Conservation (phyloP, 1,284 basidiomycete species). For the Moesziomyces aphidis region DNA sequence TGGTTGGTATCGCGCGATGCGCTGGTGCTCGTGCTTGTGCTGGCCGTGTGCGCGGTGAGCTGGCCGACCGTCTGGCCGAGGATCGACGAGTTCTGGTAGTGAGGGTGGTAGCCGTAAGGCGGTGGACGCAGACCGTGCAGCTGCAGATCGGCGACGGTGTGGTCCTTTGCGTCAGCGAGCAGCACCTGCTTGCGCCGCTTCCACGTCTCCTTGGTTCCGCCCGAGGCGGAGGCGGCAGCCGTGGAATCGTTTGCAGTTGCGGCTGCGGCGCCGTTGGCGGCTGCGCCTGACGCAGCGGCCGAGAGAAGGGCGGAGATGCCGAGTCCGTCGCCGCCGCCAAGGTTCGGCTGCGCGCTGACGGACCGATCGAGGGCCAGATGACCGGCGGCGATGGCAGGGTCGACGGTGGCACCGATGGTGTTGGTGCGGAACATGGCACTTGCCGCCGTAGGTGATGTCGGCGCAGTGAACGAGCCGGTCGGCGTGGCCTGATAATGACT, state of each 20-base stretch:
- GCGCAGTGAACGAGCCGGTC: slow-evolving; percentile 29
- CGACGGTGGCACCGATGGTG: slow-evolving; percentile 10
- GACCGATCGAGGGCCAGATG: slow-evolving; percentile 16
- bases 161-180: slow-evolving; percentile 52
- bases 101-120: slow-evolving; percentile 37
- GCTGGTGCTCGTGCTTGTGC: slow-evolving; percentile 6
- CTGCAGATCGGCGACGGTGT: slow-evolving; percentile 58
- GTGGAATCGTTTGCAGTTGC: slow-evolving; percentile 1
- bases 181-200: slow-evolving; percentile 55
- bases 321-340: slow-evolving; percentile 26
- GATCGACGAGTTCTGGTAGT: slow-evolving; percentile 44
- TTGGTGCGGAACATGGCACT: slow-evolving; percentile 33
- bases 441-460: slow-evolving; percentile 17
- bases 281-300: slow-evolving; percentile 4
- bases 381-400: not conserved
- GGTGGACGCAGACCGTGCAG: slow-evolving; percentile 53
- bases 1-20: slow-evolving; percentile 22
- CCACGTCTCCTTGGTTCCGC: slow-evolving; percentile 54
- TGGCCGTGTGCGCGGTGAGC: slow-evolving; percentile 27
- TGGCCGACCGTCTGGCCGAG: slow-evolving; percentile 34
- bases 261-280: not conserved
- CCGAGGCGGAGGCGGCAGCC: slow-evolving; percentile 8
- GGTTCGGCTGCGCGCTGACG: slow-evolving; percentile 25
- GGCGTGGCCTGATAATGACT: not conserved
- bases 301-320: slow-evolving; percentile 20